Conservation (phyloP, 768 basidiomycete genomes). For the Boletus sp. region DNA sequence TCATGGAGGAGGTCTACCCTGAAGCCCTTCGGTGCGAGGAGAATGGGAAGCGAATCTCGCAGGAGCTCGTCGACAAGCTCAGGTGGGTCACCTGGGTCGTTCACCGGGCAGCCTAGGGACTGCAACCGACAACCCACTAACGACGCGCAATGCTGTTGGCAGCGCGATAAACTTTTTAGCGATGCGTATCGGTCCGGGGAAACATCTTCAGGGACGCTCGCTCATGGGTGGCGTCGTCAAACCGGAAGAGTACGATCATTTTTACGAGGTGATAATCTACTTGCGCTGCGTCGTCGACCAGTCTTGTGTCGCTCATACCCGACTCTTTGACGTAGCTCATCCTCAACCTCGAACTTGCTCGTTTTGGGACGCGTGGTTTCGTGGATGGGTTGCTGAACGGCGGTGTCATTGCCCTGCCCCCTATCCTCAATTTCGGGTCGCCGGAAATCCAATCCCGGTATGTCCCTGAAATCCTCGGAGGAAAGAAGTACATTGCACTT, state of each 20-base stretch:
- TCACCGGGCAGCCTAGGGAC: no score
- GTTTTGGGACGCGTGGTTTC: constrained; percentile 82
- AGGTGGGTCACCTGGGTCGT: constrained; percentile 46
- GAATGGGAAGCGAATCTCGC: constrained; percentile 80
- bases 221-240: constrained; percentile 78
- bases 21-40: constrained; percentile 82
- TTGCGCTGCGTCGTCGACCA: neutral
- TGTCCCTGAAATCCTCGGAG: constrained; percentile 68
- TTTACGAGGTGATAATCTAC: constrained; percentile 67
- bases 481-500: constrained; percentile 82
- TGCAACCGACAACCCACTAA: no score
- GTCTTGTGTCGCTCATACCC: neutral
- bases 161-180: constrained; percentile 64
- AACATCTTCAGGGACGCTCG: constrained; percentile 77
- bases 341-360: constrained; percentile 75
- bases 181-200: constrained; percentile 75
- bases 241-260: constrained; percentile 90
- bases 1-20: constrained; percentile 67
- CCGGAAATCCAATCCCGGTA: constrained; percentile 67
- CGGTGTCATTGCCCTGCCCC: constrained; percentile 84
- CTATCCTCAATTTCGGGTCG: constrained; percentile 83
- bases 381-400: constrained; percentile 84
- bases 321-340: constrained; percentile 48
- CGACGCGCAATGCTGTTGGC: neutral
- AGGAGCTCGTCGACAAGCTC: constrained; percentile 81